Conservation (phyloP, 352 stramenopile species). For the Phytophthora kernoviae region DNA sequence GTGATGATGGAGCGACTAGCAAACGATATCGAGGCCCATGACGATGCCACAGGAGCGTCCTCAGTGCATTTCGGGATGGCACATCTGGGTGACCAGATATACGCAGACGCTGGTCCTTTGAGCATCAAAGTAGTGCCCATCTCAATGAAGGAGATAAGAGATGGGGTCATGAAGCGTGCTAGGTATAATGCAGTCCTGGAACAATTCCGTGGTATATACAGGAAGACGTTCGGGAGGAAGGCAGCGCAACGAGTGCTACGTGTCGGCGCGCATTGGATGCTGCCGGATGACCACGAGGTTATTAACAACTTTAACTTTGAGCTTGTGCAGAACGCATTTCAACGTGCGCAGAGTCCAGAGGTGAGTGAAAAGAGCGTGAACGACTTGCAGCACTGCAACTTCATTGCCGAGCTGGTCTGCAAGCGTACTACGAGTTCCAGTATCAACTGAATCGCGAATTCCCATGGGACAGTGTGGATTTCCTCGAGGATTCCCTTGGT, state of each 20-base stretch:
- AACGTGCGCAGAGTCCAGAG: not conserved
- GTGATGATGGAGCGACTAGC: conserved; percentile 45
- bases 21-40: conserved; percentile 43
- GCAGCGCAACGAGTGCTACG: conserved; percentile 59
- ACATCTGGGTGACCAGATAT: conserved; percentile 66
- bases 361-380: conserved; percentile 21
- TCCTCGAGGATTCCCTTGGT: conserved; percentile 38
- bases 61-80: conserved; percentile 55
- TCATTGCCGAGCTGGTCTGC: conserved; percentile 61
- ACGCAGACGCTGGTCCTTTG: conserved; percentile 45
- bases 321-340: conserved; percentile 40
- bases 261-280: conserved; percentile 75
- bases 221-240: conserved; percentile 52
- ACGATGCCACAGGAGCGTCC: conserved; percentile 22
- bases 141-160: conserved; percentile 27
- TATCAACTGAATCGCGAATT: conserved; percentile 64
- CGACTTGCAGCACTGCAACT: conserved; percentile 40
- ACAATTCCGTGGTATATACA: conserved; percentile 65
- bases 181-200: conserved; percentile 30
- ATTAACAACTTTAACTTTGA: conserved; percentile 77
- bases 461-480: conserved; percentile 43
- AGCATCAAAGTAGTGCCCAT: conserved; percentile 37
- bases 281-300: conserved; percentile 81
- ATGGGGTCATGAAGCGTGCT: conserved; percentile 2
- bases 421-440: conserved; percentile 74